These are phyloP conservation scores for Suillus americanus DNA, from an alignment of 768 basidiomycete species.

Conservation along the genomic window DNA sequence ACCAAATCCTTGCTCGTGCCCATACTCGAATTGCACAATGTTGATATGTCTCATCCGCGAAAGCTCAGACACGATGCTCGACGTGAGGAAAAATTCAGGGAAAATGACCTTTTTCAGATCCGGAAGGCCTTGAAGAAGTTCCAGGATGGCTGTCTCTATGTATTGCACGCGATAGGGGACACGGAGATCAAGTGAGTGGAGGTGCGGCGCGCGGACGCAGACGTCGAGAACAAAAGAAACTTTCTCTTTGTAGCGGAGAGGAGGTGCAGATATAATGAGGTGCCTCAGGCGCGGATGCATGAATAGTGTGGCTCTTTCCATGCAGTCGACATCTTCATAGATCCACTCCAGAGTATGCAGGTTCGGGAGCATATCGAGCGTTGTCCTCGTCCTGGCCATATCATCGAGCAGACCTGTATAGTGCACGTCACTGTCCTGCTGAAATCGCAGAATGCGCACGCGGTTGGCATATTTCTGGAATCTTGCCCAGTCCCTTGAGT, in stretches of 20 bases:
- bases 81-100: conserved; percentile 53
- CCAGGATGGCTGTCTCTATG: conserved; percentile 41
- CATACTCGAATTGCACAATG: conserved; percentile 54
- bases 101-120: conserved; percentile 48
- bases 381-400: conserved; percentile 54
- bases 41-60: conserved; percentile 44
- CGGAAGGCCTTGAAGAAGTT: conserved; percentile 40
- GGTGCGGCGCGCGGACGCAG: conserved; percentile 48
- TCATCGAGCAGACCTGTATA: conserved; percentile 40
- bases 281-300: conserved; percentile 53
- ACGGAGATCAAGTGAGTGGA: conserved; percentile 48
- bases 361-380: conserved; percentile 54
- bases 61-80: conserved; percentile 43
- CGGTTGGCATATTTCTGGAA: conserved; percentile 55
- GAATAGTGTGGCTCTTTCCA: conserved; percentile 48
- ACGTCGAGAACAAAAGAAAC: conserved; percentile 37
- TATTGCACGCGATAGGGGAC: conserved; percentile 38
- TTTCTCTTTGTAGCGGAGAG: conserved; percentile 10
- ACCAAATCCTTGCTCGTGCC: conserved; percentile 48
- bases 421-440: conserved; percentile 12
- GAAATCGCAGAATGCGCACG: conserved; percentile 39
- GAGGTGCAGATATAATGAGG: conserved; percentile 33
- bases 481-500: conserved; percentile 52
- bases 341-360: conserved; percentile 53
- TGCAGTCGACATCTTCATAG: conserved; percentile 19